phyloP scores from a whole-genome alignment of 805 yeast species.

The Candida quercuum region DNA sequence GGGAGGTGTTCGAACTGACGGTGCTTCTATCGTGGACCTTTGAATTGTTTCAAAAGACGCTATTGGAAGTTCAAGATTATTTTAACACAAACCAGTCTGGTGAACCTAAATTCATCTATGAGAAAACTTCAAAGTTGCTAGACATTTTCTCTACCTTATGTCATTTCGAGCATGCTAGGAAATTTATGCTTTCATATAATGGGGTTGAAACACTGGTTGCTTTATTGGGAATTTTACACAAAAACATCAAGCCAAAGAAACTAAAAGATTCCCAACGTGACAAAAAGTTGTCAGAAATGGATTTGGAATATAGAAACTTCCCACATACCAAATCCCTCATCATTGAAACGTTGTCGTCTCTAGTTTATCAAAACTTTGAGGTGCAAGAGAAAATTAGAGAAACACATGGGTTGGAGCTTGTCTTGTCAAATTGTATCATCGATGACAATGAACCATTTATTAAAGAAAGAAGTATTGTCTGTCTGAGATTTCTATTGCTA shows the following conservation, averaged over 20 bases:
- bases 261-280: conserved; percentile 19
- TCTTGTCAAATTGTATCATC: conserved; percentile 76
- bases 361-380: conserved; percentile 44
- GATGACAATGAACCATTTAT: conserved; percentile 87
- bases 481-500: conserved; percentile 63
- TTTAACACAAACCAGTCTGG: conserved; percentile 6
- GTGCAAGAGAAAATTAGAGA: conserved; percentile 67
- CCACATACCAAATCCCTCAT: conserved; percentile 65
- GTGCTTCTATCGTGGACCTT: conserved; percentile 35
- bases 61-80: not conserved
- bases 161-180: conserved; percentile 30
- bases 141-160: conserved; percentile 30
- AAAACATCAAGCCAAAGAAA: conserved; percentile 27
- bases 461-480: conserved; percentile 78
- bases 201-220: conserved; percentile 29
- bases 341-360: conserved; percentile 58
- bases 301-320: conserved; percentile 32
- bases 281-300: conserved; percentile 6
- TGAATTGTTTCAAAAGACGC: conserved; percentile 22
- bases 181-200: conserved; percentile 30
- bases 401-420: conserved; percentile 60
- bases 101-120: conserved; percentile 23
- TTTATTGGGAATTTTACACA: conserved; percentile 27
- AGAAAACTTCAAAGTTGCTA: conserved; percentile 22
- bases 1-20: conserved; percentile 33